These are phyloP conservation scores for Apiotrichum sp. DNA, from an alignment of 1,284 basidiomycete species.

Conservation along the genomic window DNA sequence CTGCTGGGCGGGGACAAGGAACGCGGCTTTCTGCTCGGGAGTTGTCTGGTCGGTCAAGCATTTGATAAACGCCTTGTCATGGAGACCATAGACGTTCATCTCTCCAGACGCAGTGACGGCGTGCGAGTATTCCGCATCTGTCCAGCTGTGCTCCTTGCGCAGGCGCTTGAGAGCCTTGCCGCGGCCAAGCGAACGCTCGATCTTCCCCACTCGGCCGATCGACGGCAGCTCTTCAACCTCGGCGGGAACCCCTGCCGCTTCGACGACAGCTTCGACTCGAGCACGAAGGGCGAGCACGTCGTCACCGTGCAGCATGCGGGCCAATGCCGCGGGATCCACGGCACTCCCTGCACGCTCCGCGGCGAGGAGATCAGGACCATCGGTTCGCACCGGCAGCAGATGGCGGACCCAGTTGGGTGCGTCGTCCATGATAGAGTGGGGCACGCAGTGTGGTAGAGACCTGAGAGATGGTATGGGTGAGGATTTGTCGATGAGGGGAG, in stretches of 20 bases:
- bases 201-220: not conserved
- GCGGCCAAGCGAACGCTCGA: constrained; percentile 7
- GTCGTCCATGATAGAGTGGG: not conserved
- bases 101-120: constrained; percentile 5
- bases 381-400: constrained; percentile 7
- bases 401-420: constrained; percentile 8
- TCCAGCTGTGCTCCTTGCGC: constrained; percentile 6
- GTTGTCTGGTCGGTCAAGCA: constrained; percentile 10
- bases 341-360: constrained; percentile 7
- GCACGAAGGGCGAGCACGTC: constrained; percentile 7
- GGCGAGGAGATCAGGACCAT: constrained; percentile 4
- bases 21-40: constrained; percentile 7
- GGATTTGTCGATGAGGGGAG: too few species aligned
- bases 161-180: constrained; percentile 11
- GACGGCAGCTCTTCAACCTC: constrained; percentile 6
- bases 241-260: not conserved
- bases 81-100: constrained; percentile 7
- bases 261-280: constrained; percentile 3
- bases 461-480: too few species aligned
- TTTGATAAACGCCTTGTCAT: constrained; percentile 13
- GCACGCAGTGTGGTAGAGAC: too few species aligned
- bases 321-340: constrained; percentile 6
- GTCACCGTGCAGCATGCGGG: constrained; percentile 7
- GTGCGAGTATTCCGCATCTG: constrained; percentile 2
- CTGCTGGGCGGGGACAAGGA: constrained; percentile 8